Conservation (phyloP, 495 filamentous ascomycete species). For the Darksidea phi region DNA sequence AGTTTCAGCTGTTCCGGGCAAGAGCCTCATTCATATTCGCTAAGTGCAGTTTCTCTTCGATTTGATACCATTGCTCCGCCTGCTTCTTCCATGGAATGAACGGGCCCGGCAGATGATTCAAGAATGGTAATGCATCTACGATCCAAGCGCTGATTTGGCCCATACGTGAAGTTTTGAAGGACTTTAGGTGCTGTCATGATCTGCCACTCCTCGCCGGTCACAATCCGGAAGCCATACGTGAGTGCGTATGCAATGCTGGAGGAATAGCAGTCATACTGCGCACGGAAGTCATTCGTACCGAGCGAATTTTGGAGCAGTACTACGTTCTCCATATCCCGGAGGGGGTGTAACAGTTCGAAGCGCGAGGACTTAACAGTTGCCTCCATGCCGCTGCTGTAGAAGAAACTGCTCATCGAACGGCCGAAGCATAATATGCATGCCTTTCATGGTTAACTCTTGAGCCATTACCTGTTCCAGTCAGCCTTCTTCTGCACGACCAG, state of each 20-base stretch:
- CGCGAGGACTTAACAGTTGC: too few species aligned
- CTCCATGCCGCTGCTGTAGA: neutral
- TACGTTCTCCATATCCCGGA: neutral
- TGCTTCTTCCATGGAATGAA: conserved; percentile 44
- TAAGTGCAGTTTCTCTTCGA: conserved; percentile 26
- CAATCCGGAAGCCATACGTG: conserved; percentile 44
- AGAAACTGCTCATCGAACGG: conserved; percentile 1
- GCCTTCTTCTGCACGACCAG: neutral
- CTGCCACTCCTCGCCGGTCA: conserved; percentile 35
- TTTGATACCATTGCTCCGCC: conserved; percentile 27
- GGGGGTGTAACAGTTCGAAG: too few species aligned
- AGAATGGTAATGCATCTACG: conserved; percentile 42
- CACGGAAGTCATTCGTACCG: conserved; percentile 28
- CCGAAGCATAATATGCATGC: neutral
- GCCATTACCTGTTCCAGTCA: conserved; percentile 26
- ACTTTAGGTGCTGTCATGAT: conserved; percentile 40
- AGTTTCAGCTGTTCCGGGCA: conserved; percentile 12
- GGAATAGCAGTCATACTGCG: conserved; percentile 39
- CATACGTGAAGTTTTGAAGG: conserved; percentile 38
- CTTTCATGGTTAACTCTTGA: neutral
- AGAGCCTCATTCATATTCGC: conserved; percentile 21
- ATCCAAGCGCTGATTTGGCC: conserved; percentile 34
- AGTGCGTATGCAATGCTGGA: conserved; percentile 42
- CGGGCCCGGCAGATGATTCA: conserved; percentile 41
- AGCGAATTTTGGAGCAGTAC: conserved; percentile 28